Evolutionary conservation across 768 basidiomycete species (phyloP), one percentile per base, ranked within the genome.

Genomic region (Podaxis sp.): DNA sequence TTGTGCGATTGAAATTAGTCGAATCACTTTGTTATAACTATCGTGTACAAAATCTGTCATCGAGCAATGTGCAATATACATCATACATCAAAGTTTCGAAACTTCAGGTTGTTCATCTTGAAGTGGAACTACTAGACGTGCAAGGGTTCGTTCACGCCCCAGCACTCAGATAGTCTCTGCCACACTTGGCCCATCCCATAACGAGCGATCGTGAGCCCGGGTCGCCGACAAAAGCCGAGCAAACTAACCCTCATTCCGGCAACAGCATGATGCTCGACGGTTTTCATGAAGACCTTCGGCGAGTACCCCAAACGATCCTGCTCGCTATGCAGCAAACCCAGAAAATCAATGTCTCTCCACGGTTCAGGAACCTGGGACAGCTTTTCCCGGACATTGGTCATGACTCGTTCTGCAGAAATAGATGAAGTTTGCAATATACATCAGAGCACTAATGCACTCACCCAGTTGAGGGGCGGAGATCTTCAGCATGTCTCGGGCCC

Each of bases 241-340:
- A n/a, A 30, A 69, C 81, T n/a, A 63, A 90, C 95, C 85, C 92
- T 95, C 77, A 87, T 84, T 2, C 88, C 95, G 0, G 90, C 95
- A 67, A 97, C 71, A 3, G 89, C 90, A 70, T 92, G 85, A 70
- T 92, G 85, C 57, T 96, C 76, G 54, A 96, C 73, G 0, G 85
- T 82, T 1, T 83, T 88, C 44, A 46, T n/a, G 44, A 46, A 46
- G 44, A 46, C 44, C 19, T 46, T 46, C 44, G 19, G n/a, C 19
- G n/a, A 17, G 15, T 46, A n/a, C 7, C 17, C 44, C 5, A 46
- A 46, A 8, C 44, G 44, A 22, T 22, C n/a, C 44, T 46, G n/a
- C 9, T 46, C 44, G 17, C n/a, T 46, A 15, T 46, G 17, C 13
- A 46, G 5, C 19, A 46, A 46, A 19, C 15, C 17, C 44, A 17